Conservation (phyloP, 2,329 filamentous ascomycete genomes). For the Westerdykella aurantiaca region DNA sequence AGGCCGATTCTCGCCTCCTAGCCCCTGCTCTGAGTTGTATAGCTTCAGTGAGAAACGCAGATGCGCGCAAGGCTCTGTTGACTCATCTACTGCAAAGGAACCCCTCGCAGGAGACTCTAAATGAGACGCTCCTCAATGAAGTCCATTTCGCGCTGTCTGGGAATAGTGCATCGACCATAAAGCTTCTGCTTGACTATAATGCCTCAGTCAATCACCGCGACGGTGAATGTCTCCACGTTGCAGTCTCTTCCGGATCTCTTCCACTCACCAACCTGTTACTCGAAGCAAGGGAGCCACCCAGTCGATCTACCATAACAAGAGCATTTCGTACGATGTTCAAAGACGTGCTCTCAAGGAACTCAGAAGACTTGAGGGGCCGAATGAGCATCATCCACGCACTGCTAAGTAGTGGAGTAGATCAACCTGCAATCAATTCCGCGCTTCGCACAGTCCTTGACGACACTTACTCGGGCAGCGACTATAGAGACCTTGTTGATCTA, state of each 20-base stretch:
- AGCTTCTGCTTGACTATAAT: constrained; percentile 27
- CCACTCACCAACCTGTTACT: constrained; percentile 50
- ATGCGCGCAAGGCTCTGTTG: constrained; percentile 11
- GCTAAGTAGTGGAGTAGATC: constrained; percentile 23
- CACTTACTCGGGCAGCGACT: constrained; percentile 5
- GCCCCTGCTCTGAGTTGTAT: constrained; percentile 19
- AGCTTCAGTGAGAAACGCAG: constrained; percentile 18
- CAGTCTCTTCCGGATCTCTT: constrained; percentile 49
- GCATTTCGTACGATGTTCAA: constrained; percentile 25
- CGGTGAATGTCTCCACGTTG: constrained; percentile 51
- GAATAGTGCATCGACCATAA: constrained; percentile 20
- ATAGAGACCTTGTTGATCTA: constrained; percentile 15
- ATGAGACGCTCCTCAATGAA: constrained; percentile 24
- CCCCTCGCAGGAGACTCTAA: constrained; percentile 24
- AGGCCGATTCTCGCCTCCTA: constrained; percentile 17
- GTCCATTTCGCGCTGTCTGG: constrained; percentile 14
- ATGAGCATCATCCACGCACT: constrained; percentile 19
- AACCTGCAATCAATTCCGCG: constrained; percentile 18
- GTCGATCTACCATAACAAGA: constrained; percentile 20
- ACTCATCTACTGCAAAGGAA: constrained; percentile 19
- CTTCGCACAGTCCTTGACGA: constrained; percentile 17
- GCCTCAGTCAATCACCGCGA: constrained; percentile 46
- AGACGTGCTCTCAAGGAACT: constrained; percentile 3
- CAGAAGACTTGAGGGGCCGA: constrained; percentile 1
- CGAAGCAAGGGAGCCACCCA: constrained; percentile 27